Conservation (phyloP, 1,284 basidiomycete species). For the Leccinum huronense region DNA sequence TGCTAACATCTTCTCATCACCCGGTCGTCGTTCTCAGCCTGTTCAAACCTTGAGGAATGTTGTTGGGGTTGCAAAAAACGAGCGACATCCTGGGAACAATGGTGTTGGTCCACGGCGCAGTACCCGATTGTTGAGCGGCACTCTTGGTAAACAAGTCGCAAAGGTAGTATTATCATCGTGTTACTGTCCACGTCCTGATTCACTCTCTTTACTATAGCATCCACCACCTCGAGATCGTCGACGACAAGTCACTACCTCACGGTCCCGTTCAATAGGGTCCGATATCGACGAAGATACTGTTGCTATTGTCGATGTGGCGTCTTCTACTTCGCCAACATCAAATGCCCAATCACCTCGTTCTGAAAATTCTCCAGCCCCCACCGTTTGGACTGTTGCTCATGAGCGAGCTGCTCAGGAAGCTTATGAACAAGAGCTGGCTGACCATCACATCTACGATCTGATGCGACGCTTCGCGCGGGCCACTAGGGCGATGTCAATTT, state of each 20-base stretch:
- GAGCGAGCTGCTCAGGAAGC: constrained; percentile 69
- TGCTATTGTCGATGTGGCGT: constrained; percentile 44
- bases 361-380: constrained; percentile 57
- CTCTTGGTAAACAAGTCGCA: constrained; percentile 47
- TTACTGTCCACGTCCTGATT: constrained; percentile 15
- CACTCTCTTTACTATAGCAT: constrained; percentile 33
- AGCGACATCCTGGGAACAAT: constrained; percentile 42
- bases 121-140: constrained; percentile 59
- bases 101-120: constrained; percentile 59
- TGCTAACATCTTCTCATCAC: constrained; percentile 80
- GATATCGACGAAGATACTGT: constrained; percentile 64
- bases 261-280: constrained; percentile 61
- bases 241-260: constrained; percentile 48
- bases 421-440: constrained; percentile 70
- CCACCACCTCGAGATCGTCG: constrained; percentile 58
- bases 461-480: constrained; percentile 81
- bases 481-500: constrained; percentile 67
- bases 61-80: constrained; percentile 48
- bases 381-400: constrained; percentile 55
- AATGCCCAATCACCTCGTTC: constrained; percentile 58
- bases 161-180: constrained; percentile 33
- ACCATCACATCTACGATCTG: constrained; percentile 79
- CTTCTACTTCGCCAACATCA: constrained; percentile 62
- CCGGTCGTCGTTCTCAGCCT: constrained; percentile 70
- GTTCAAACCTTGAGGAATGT: constrained; percentile 55